Evolutionary conservation across 805 yeast species (phyloP), one percentile per base, ranked within the genome.

Genomic region (Maudiozyma barnettii): DNA sequence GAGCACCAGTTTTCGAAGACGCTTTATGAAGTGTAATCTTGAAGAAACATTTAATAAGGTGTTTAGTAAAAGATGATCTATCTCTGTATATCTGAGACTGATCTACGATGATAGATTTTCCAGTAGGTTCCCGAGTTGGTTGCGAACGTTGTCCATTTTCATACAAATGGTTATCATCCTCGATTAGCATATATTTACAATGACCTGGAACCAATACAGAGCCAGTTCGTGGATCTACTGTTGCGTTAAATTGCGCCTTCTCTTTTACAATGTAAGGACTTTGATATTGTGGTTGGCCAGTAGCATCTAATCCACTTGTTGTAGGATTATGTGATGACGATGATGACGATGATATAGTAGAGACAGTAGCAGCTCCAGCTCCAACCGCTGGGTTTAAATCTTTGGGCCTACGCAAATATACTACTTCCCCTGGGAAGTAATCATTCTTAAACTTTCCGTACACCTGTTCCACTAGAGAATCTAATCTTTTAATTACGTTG

Each of bases 371-470:
- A 30, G 41, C 14, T 20, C 20, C 45, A 26, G 30, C 30, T 26
- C 12, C 30, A 26, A 9, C 30, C 2, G 30, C 10, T 26, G 30
- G 30, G 10, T 26, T 26, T 3, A 10, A 8, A 5, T 44, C 52
- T 39, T 49, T 56, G 21, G 41, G 38, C 46, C 61, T 63, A 33
- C 72, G 78, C 39, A 89, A 77, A 52, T 74, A 75, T 5, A 89
- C 93, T 16, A 73, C 72, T 64, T 93, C 99, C 9, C 97, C 97
- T 0, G 96, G 96, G 61, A 84, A 93, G 60, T 80, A 93, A 58
- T 89, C 95, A 52, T 74, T 77, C 52, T 84, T 84, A 69, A 91
- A 86, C 45, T 73, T 73, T 51, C 75, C 68, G 60, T 89, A 91
- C 18, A 91, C 89, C 50, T 82, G 83, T 65, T 93, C 99, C 3